Evolutionary conservation across 2,329 filamentous ascomycete genomes (phyloP).

Genomic region (Fusarium nelsonii): DNA sequence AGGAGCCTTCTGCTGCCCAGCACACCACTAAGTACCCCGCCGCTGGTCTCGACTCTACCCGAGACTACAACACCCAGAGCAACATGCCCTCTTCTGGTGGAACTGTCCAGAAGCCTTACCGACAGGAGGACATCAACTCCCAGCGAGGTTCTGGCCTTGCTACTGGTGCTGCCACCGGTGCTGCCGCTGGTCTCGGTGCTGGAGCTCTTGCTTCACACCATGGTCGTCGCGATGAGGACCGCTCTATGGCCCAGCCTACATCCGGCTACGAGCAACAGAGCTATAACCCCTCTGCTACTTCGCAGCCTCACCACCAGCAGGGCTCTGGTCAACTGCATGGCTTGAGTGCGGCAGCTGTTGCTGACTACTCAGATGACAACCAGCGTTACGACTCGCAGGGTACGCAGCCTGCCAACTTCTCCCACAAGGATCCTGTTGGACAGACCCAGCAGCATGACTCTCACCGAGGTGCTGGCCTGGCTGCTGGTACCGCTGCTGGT

Average conservation of each 20-base stretch:
- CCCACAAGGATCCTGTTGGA: slow-evolving; percentile 6
- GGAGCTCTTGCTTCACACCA: slow-evolving; percentile 15
- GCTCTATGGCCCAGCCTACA: neutral
- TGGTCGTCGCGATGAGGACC: neutral
- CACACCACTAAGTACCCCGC: slow-evolving; percentile 7
- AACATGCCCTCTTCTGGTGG: neutral
- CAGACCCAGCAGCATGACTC: slow-evolving; percentile 19
- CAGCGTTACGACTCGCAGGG: neutral
- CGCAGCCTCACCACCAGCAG: slow-evolving; percentile 4
- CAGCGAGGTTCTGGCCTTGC: neutral
- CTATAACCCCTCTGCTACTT: neutral
- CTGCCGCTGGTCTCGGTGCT: slow-evolving; percentile 17
- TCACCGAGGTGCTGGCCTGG: slow-evolving; percentile 2
- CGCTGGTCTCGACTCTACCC: slow-evolving; percentile 2
- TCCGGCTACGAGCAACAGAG: neutral
- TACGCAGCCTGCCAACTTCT: slow-evolving; percentile 6
- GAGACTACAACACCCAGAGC: neutral
- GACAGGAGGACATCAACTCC: neutral
- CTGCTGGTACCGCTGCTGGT: slow-evolving; percentile 1
- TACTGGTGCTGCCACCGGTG: slow-evolving; percentile 1
- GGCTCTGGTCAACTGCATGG: neutral
- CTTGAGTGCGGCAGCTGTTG: neutral
- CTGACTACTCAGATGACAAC: neutral
- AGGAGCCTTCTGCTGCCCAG: neutral
- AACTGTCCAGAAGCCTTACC: neutral